Conservation (phyloP, 352 stramenopile species). For the Pythium phragmitis region DNA sequence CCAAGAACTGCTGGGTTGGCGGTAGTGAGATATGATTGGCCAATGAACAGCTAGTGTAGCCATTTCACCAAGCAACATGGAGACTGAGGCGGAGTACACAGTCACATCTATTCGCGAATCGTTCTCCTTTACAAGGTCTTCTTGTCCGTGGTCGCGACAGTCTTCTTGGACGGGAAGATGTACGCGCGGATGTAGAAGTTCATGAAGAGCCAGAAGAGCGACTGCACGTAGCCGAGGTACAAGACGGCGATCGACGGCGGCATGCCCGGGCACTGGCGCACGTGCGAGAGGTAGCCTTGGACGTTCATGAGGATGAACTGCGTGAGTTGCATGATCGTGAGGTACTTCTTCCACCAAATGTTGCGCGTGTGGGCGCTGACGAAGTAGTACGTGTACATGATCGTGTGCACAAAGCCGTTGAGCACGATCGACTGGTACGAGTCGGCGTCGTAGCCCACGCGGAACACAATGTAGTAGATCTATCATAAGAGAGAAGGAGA, state of each 20-base stretch:
- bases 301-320: conserved; percentile 85
- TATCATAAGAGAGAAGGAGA: background rate
- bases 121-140: conserved; percentile 9
- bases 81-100: no score
- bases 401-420: conserved; percentile 95
- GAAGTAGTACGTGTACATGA: conserved; percentile 98
- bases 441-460: conserved; percentile 91
- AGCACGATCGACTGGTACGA: conserved; percentile 92
- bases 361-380: conserved; percentile 93
- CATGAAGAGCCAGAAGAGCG: conserved; percentile 94
- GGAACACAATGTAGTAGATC: conserved; percentile 94
- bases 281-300: conserved; percentile 42
- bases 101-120: background rate
- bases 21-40: no score
- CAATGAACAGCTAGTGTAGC: no score
- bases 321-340: conserved; percentile 92
- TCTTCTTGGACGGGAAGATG: conserved; percentile 10
- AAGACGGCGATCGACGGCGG: conserved; percentile 53
- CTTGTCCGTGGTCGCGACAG: conserved; percentile 2
- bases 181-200: conserved; percentile 71
- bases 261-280: conserved; percentile 77
- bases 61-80: no score
- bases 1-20: no score
- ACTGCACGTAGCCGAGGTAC: conserved; percentile 94
- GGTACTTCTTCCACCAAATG: conserved; percentile 95